Evolutionary conservation across 805 yeast species (phyloP).

Genomic region (Ogataea siamensis): DNA sequence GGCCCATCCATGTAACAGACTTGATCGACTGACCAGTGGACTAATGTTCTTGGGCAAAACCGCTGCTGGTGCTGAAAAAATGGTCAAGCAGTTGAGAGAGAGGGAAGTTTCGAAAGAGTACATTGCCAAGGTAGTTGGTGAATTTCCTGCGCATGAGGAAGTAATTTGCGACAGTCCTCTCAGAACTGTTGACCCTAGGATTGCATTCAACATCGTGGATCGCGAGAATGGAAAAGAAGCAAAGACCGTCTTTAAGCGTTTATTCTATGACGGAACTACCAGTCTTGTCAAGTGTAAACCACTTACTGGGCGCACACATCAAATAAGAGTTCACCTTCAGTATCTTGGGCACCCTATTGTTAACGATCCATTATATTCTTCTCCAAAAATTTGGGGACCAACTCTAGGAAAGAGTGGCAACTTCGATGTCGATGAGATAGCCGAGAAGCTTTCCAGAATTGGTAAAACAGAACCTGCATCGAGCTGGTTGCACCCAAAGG

Average conservation of each 20-base stretch:
- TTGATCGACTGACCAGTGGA: conserved; percentile 91
- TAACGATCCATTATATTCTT: conserved; percentile 89
- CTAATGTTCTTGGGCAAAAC: conserved; percentile 87
- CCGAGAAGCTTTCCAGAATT: conserved; percentile 50
- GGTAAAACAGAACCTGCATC: conserved; percentile 71
- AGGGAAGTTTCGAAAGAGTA: conserved; percentile 79
- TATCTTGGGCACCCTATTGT: conserved; percentile 86
- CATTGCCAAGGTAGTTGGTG: conserved; percentile 83
- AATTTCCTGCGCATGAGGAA: conserved; percentile 59
- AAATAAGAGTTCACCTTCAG: conserved; percentile 90
- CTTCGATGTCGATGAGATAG: conserved; percentile 44
- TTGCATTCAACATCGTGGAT: conserved; percentile 63
- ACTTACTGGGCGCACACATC: conserved; percentile 91
- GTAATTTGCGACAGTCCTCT: conserved; percentile 66
- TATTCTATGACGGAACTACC: conserved; percentile 62
- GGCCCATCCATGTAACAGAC: conserved; percentile 83
- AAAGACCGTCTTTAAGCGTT: conserved; percentile 62
- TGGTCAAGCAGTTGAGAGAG: conserved; percentile 70
- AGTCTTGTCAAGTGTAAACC: conserved; percentile 84
- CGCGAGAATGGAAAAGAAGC: conserved; percentile 64
- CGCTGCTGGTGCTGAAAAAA: conserved; percentile 70
- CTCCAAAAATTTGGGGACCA: conserved; percentile 76
- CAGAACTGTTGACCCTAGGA: conserved; percentile 67
- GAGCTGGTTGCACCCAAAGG: conserved; percentile 60
- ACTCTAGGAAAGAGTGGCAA: conserved; percentile 60